These are phyloP conservation scores for Pelargonium australe DNA, from an alignment of 441 rosid species.

Conservation along the genomic window DNA sequence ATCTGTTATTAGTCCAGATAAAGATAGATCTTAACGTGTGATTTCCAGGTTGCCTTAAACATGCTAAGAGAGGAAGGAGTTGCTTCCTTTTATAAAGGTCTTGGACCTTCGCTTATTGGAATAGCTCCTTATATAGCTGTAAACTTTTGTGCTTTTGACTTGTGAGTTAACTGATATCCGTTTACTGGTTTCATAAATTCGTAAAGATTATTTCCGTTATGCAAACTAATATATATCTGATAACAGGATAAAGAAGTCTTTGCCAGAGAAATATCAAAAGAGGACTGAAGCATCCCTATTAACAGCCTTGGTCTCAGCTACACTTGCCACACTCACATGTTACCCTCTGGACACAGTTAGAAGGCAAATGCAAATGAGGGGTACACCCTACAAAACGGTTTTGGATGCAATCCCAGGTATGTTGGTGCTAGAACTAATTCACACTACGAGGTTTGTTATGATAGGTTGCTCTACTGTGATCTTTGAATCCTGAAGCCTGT, in stretches of 20 bases:
- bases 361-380: conserved; percentile 98
- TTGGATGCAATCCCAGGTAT: conserved; percentile 81
- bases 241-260: conserved; percentile 78
- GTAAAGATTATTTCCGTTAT: neutral
- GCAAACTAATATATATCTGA: neutral
- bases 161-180: conserved; percentile 48
- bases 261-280: conserved; percentile 75
- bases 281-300: conserved; percentile 73
- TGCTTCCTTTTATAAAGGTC: conserved; percentile 87
- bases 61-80: conserved; percentile 96
- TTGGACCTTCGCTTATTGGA: conserved; percentile 90
- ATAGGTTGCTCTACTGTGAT: no score
- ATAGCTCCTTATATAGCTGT: conserved; percentile 96
- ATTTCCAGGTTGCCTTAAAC: conserved; percentile 68
- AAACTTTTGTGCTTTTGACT: conserved; percentile 90
- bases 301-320: conserved; percentile 83
- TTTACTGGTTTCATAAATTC: neutral
- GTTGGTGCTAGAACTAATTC: conserved; percentile 5
- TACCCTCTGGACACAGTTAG: conserved; percentile 95
- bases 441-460: neutral
- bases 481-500: no score
- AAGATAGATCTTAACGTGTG: conserved; percentile 13
- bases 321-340: conserved; percentile 81
- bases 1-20: conserved; percentile 13
- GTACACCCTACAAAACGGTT: conserved; percentile 75